Evolutionary conservation across 192 early-diverging fungal genomes (phyloP), one percentile per base, ranked within the genome.

Genomic region (Linnemannia hyalina): DNA sequence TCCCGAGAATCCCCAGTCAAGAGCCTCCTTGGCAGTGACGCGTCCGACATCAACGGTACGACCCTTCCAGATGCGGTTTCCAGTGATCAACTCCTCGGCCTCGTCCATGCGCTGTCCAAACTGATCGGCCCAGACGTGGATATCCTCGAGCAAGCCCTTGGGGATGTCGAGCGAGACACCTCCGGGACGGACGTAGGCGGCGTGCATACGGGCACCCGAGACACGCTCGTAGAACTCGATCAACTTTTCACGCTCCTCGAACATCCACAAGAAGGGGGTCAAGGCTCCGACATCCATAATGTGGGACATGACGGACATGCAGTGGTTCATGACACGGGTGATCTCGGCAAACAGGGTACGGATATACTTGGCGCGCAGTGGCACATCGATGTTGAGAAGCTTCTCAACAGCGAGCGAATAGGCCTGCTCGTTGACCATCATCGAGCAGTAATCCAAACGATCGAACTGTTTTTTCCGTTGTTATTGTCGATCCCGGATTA

Each of bases 191-290:
- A 99, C 95, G 85, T 98, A 99, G 46, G 97, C 97, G 46, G 97
- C 93, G 90, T 99, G 98, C 94, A 99, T 97, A 82, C 98, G 97
- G 35, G 98, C 98, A 52, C 98, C 98, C 16, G 96, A 97, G 40
- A 98, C 97, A 86, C 98, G 97, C 88, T 99, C 98, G 89, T 99
- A 99, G 82, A 97, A 98, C 93, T 99, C 98, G 96, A 99, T 99
- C 80, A 97, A 90, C 89, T 98, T 97, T 88, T 99, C 98, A 88
- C 98, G 97, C 91, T 99, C 98, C 92, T 99, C 98, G 82, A 99
- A 99, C 95, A 99, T 94, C 94, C 97, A 99, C 88, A 99, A 91
- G 92, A 99, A 98, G 73, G 98, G 98, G 40, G 98, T 98, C 90
- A 99, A 91, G 38, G 97, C 98, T 80, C 98, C 98, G 44, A 99